phyloP scores from a whole-genome alignment of 257 asterid genomes.

The Przewalskia tangutica region DNA sequence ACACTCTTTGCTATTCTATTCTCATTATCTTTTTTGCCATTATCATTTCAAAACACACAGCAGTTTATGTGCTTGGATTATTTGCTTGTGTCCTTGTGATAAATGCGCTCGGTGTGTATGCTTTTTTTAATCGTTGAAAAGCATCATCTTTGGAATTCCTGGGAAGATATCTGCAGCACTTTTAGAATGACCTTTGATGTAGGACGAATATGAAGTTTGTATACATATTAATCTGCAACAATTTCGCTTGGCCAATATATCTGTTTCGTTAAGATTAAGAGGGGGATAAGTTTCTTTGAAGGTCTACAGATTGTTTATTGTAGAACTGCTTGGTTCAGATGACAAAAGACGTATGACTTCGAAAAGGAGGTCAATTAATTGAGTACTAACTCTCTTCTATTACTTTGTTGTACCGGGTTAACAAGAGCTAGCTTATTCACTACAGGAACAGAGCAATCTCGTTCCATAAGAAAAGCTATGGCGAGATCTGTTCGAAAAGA shows the following conservation, averaged over 20 bases:
- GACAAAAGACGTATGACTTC: neutral
- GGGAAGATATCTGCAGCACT: neutral
- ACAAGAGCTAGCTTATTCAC: too few species aligned
- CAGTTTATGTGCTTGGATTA: neutral
- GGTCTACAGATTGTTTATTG: neutral
- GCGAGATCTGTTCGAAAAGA: neutral
- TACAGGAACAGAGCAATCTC: neutral
- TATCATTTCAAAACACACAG: neutral
- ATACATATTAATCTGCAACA: neutral
- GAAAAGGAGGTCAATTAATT: too few species aligned
- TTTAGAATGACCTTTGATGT: neutral
- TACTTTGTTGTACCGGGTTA: too few species aligned
- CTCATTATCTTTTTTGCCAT: slow-evolving; percentile 1
- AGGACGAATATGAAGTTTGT: neutral
- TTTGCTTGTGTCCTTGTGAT: neutral
- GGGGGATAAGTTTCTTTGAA: neutral
- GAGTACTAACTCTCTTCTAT: too few species aligned
- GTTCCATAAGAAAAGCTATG: neutral
- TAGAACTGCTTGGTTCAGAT: neutral
- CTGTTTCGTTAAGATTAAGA: neutral
- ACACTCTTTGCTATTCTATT: neutral
- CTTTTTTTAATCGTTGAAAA: neutral
- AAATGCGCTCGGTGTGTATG: neutral
- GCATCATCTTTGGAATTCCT: neutral
- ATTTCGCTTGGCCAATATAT: neutral